Conservation (phyloP, 805 yeast species). For the Hanseniaspora guilliermondii region DNA sequence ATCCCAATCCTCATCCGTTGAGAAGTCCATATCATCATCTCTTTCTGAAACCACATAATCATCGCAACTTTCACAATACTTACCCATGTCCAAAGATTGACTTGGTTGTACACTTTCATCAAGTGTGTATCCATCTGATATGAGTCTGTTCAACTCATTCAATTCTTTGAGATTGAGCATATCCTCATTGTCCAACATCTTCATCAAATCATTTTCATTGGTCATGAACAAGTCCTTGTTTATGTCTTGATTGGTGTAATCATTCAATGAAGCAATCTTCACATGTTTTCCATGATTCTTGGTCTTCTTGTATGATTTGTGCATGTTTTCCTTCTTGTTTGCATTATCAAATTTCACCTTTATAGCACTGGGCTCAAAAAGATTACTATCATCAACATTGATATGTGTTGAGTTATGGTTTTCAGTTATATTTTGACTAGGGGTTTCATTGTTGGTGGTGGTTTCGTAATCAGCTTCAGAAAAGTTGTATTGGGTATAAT, state of each 20-base stretch:
- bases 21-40: neutral
- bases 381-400: neutral
- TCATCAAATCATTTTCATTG: neutral
- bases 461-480: slow-evolving; percentile 13
- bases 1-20: slow-evolving; percentile 1
- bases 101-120: neutral
- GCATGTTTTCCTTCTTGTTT: neutral
- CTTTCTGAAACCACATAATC: neutral
- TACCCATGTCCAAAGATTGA: neutral
- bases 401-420: neutral
- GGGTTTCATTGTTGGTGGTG: slow-evolving; percentile 11
- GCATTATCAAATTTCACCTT: slow-evolving; percentile 6
- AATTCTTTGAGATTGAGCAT: slow-evolving; percentile 10
- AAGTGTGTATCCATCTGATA: slow-evolving; percentile 4
- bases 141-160: slow-evolving; percentile 5
- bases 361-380: neutral
- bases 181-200: slow-evolving; percentile 7
- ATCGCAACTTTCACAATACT: slow-evolving; percentile 10
- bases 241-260: neutral
- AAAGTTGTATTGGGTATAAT: slow-evolving; percentile 10
- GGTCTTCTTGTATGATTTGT: neutral
- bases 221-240: neutral
- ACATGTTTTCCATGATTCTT: neutral
- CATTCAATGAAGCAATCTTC: neutral
- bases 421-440: neutral